Base-by-base conservation (phyloP, 2,329 filamentous ascomycete species). In the Ascochyta lentis region DNA sequence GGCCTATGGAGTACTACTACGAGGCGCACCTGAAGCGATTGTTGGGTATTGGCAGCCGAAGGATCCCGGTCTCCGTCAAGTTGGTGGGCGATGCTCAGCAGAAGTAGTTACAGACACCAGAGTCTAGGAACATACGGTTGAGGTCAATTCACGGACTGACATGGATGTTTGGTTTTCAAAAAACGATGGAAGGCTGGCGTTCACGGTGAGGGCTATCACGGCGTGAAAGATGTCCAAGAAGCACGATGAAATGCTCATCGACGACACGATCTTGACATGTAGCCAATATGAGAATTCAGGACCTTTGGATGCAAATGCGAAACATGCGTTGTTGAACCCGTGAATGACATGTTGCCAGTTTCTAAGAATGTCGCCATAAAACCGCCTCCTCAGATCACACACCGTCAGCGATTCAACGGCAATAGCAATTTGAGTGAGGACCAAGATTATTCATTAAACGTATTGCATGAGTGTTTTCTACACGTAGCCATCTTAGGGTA, bases 1-100 rank as follows among this genome's bases (percentile, higher is more conserved):
- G 56, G 43, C 61, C 52, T n/a, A 41, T 64, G 6, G 59, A 63
- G 40, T 57, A 71, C 5, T 67, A 70, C 60, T 73, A 71, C 43
- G 40, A 68, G 16, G 47, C 53, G 35, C 60, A 68, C 19, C 57
- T 73, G 5, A 60, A 63, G 49, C 65, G 61, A 31, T 38, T 71
- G 23, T 60, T 74, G 33, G 50, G 57, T 15, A 56, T 39, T 24
- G 16, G 41, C 22, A 54, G 63, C 29, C 57, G 68, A 8, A 41
- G 44, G 22, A 52, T 65, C 35, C 66, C 65, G 23, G 59, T 68
- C 38, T 58, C 55, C 26, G 57, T 71, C 34, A 38, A 16, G 4
- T 13, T 50, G 19, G 31, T 43, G n/a, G 8, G 10, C 3, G 41
- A 42, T 8, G 13, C 10, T 22, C 34, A 34, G 26, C 35, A 34